Evolutionary conservation across 768 basidiomycete genomes (phyloP), one percentile per base, ranked within the genome.

Genomic region (Podaxis rugospora): DNA sequence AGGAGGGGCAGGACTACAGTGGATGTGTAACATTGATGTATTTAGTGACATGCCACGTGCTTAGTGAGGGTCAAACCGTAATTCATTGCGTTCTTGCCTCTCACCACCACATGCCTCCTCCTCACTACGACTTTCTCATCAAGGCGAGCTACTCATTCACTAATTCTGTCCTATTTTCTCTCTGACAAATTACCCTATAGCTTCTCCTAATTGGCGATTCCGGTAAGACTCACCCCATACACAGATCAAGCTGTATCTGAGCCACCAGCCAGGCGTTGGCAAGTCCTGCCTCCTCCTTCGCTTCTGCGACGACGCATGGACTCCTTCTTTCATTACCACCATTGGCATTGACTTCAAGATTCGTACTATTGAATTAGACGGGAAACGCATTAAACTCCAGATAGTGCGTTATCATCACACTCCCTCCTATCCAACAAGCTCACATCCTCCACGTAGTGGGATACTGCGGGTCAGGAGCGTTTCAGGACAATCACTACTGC

Each of bases 301-400:
- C 65, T 99, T 99, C 86, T 98, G 95, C 73, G 97, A 98, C 80
- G 97, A 99, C 76, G 92, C 95, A 65, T 99, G 95, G 95, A 98
- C 97, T 36, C 95, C 95, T 51, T 95, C 92, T 47, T 98, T 98
- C 81, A 98, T 98, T 77, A 98, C 95, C 60, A 99, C 97, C 60
- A 99, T 99, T 74, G 97, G 96, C 62, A 95, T 98, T 67, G 95
- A 97, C 85, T 97, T 97, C 83, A 96, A 95, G 88, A 98, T 98
- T 76, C 88, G 96, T 36, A 98, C 95, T 55, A 98, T 98, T 72
- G 95, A 98, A 74, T 83, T 98, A 53, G 96, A 98, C 68, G 96
- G 96, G 42, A 98, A 98, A 79, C 87, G 93, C 49, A 95, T 98
- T 73, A 98, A 98, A 77, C 84, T 98, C n/a, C 96, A 98, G 76